Base-by-base conservation (phyloP, 495 filamentous ascomycete species). In the Penicillium longicatenatum region DNA sequence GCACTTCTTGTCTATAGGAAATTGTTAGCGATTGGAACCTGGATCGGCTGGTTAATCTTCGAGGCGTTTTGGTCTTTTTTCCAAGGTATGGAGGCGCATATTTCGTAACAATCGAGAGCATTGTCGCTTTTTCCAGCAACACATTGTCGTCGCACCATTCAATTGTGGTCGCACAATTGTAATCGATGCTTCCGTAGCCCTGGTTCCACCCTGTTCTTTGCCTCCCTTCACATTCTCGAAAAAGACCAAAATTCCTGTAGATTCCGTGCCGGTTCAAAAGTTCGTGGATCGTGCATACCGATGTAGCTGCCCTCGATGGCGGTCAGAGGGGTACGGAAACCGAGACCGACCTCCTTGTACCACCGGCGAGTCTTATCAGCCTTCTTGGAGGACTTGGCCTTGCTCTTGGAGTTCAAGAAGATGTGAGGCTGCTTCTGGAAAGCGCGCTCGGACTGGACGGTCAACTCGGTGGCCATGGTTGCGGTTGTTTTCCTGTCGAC, bases 401-500 rank as follows among this genome's bases (percentile, higher is more conserved):
- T 85, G 66, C 79, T 74, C 86, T 97, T 97, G 69, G 83, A 77
- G 85, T 96, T 96, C 73, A 89, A 85, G 90, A 97, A 98, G 86
- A 99, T 96, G 81, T 99, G 95, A 72, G 94, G 95, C 86, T 98
- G 93, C 86, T 97, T 97, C 79, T 96, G 92, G 88, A 87, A 97
- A 82, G 92, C 92, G 80, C 92, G 91, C 88, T 97, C 92, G 73
- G 90, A 92, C 86, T 96, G 92, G 77, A 97, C 92, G 76, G 89
- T 96, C 80, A 97, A 85, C 86, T 96, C 92, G 83, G 92, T 97
- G 74, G 92, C 92, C 92, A 96, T 97, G 80, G 79, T 89, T 87
- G 83, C 85, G 88, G 84, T 80, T 39, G 74, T 74, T 66, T 75
- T 69, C 29, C 26, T 42, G 73, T 70, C 70, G 70, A 75, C 71